phyloP scores from a whole-genome alignment of 768 basidiomycete genomes.

The Solioccasus polychromus region DNA sequence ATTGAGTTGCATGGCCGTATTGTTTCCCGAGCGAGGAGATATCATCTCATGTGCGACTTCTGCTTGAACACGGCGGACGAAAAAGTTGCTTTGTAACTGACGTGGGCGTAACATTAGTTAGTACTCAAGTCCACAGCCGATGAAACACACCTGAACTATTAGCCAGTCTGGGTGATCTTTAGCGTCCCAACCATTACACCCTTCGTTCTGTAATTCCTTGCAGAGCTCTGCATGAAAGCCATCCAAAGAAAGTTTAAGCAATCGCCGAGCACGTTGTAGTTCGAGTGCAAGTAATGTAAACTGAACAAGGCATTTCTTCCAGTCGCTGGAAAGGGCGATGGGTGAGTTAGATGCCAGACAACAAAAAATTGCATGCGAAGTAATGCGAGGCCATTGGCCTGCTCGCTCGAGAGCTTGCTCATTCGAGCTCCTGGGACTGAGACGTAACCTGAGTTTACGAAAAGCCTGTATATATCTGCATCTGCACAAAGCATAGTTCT shows the following conservation, averaged over 20 bases:
- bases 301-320: background rate
- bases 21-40: background rate
- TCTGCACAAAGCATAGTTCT: constrained; percentile 4
- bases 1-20: background rate
- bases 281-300: background rate
- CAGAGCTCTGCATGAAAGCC: background rate
- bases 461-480: background rate
- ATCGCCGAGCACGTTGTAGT: background rate
- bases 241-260: background rate
- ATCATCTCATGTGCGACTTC: background rate
- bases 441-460: background rate
- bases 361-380: constrained; percentile 23
- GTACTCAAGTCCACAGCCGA: constrained; percentile 20
- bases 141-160: background rate
- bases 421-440: constrained; percentile 8
- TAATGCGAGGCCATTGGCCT: constrained; percentile 22
- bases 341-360: constrained; percentile 24
- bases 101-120: background rate
- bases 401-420: constrained; percentile 13
- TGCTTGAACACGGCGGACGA: background rate
- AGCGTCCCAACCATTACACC: background rate
- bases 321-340: constrained; percentile 1
- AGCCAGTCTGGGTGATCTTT: background rate
- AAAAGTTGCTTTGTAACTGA: background rate
- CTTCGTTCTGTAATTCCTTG: background rate